Evolutionary conservation across 306 rosid species (phyloP).

Genomic region (Arachis hypogaea): DNA sequence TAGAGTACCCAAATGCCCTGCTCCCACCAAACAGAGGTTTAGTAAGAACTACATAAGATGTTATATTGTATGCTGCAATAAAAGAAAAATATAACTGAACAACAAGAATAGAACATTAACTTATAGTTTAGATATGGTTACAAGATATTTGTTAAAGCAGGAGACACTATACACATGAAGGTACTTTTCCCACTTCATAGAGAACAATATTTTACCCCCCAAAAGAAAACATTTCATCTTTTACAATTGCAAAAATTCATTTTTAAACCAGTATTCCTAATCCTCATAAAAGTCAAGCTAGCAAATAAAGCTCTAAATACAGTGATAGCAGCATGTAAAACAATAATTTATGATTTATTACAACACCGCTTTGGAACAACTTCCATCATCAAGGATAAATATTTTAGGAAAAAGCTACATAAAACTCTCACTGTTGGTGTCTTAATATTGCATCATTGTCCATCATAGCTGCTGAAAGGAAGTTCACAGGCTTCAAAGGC

Average conservation of each 20-base stretch:
- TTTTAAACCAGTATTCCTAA: conserved; percentile 24
- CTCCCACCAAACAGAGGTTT: conserved; percentile 45
- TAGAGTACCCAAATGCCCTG: conserved; percentile 99
- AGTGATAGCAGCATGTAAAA: conserved; percentile 29
- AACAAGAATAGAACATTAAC: conserved; percentile 35
- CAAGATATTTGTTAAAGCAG: conserved; percentile 18
- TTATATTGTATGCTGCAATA: conserved; percentile 27
- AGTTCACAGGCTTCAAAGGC: conserved; percentile 72
- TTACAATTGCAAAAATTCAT: conserved; percentile 12
- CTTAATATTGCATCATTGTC: conserved; percentile 84
- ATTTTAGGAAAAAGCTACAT: conserved; percentile 27
- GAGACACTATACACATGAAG: conserved; percentile 25
- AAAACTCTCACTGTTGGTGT: conserved; percentile 89
- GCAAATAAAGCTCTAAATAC: conserved; percentile 22
- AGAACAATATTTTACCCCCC: conserved; percentile 25
- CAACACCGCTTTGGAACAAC: conserved; percentile 16
- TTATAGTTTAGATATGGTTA: conserved; percentile 27
- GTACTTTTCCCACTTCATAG: conserved; percentile 22
- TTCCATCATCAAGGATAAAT: conserved; percentile 22
- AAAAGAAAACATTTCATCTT: conserved; percentile 10
- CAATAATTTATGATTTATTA: conserved; percentile 30
- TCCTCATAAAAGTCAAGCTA: conserved; percentile 25
- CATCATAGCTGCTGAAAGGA: conserved; percentile 72
- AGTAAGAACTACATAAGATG: conserved; percentile 43
- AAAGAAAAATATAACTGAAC: conserved; percentile 34